A percentile compares a stretch with the other conserved stretches of the same genome.
These are phyloP conservation scores for Neurospora hispaniola DNA, from an alignment of 495 filamentous ascomycete genomes.

Conservation along the genomic window DNA sequence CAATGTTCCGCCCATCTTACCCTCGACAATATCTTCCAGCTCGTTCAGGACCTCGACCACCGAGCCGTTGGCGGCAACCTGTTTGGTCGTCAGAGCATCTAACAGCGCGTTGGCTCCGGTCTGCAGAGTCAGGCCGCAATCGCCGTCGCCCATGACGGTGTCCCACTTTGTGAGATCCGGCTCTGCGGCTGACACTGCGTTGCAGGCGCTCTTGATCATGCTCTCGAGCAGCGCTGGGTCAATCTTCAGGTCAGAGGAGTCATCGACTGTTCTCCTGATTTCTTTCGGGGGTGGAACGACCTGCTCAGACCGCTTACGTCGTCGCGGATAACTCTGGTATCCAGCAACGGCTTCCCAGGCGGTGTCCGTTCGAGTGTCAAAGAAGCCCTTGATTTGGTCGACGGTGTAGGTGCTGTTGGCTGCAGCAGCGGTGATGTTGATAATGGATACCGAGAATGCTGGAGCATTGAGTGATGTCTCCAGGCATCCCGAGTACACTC, in stretches of 20 bases:
- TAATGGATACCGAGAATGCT: conserved; percentile 49
- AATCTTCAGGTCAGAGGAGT: conserved; percentile 29
- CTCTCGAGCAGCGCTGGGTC: conserved; percentile 35
- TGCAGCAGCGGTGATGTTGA: conserved; percentile 42
- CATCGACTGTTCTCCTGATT: conserved; percentile 21
- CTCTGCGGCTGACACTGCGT: conserved; percentile 41
- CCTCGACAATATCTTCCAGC: conserved; percentile 45
- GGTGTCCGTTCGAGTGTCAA: conserved; percentile 45
- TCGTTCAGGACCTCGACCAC: conserved; percentile 42
- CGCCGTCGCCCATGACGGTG: conserved; percentile 54
- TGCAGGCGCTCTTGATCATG: conserved; percentile 41
- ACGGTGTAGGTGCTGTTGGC: conserved; percentile 30
- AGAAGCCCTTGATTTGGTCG: conserved; percentile 40
- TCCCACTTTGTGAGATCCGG: conserved; percentile 52
- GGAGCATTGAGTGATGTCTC: conserved; percentile 54
- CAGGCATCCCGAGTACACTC: conserved; percentile 36
- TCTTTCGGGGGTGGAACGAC: conserved; percentile 29
- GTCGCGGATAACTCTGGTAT: conserved; percentile 16
- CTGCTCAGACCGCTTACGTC: conserved; percentile 30
- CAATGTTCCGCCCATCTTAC: conserved; percentile 49
- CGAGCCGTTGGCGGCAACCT: conserved; percentile 31
- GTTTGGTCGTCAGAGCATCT: conserved; percentile 24
- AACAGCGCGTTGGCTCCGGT: conserved; percentile 32
- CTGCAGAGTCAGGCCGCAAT: conserved; percentile 52
- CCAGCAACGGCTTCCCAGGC: conserved; percentile 38